Base-by-base conservation (phyloP, 2,329 filamentous ascomycete species). In the Dactylellina haptotyla region DNA sequence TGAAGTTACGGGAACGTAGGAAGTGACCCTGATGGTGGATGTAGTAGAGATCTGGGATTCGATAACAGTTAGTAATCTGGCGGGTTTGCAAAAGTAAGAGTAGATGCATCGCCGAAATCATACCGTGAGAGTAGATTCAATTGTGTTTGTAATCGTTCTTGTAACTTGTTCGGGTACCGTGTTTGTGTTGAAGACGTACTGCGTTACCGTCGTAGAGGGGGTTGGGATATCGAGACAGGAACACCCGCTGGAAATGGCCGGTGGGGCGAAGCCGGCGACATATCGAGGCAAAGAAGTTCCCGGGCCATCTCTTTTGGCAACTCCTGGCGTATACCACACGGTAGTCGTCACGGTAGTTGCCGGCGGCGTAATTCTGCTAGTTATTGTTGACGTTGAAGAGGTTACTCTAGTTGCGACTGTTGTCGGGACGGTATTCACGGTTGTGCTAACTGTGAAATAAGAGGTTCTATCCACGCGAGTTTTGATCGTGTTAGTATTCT, bases 141-240 rank as follows among this genome's bases (percentile, higher is more conserved):
- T 43, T n/a, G 50, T 48, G n/a, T 56, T 56, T 46, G 50, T 65
- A 14, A 56, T 12, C 8, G 61, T 65, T 26, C 48, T 65, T 1
- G 61, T 65, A 41, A 56, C 39, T n/a, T 32, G 2, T n/a, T 48
- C 48, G 8, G 54, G 46, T 6, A 65, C 23, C 4, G 61, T 65
- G 6, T 65, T 65, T 9, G 61, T 43, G 34, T 56, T 56, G 16
- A 56, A 65, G 8, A 16, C 20, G 1, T 48, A 56, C 20, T 65
- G n/a, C 1, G 61, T 56, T 4, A 16, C 61, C 1, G 50, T 65
- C n/a, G 41, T 30, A 3, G 26, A 37, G 3, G 61, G 50, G 1
- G 39, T 12, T 16, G 61, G 37, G n/a, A 65, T 48, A 18, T 65
- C 61, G 6, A 65, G 50, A 14, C 61, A 65, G 12, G 8, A 26